Base-by-base conservation (phyloP, 1,284 basidiomycete genomes). In the Moesziomyces sp. region DNA sequence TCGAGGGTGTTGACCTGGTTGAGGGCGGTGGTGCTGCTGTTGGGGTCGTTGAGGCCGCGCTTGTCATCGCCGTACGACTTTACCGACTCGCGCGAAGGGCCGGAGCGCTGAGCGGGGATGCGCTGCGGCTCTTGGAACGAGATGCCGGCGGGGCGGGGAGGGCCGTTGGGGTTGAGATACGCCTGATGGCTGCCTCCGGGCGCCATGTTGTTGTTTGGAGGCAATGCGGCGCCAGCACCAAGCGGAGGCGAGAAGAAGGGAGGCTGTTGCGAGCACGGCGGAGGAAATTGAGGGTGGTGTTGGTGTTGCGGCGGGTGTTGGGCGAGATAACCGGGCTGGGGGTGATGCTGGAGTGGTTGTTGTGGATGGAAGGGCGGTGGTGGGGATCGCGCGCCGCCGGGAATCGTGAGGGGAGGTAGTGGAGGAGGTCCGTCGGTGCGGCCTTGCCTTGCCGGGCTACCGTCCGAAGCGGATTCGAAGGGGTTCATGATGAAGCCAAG, bases 101-200 rank as follows among this genome's bases (percentile, higher is more conserved):
- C 59, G 23, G 74, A 66, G 10, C 78, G 73, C 38, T 74, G 67
- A 16, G 55, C 45, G 13, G 59, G 64, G 1, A 56, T 49, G 28
- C 78, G 63, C 38, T 66, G 62, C 8, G 70, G 76, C 35, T 77
- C 76, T 49, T 78, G 78, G 53, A 80, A 80, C n/a, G 78, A 80
- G 61, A 80, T 75, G 26, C 65, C 65, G 19, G 56, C 38, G 13
- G 58, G 58, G 13, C 71, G 63, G 7, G 52, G 16, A 26, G 59
- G 51, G 18, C 30, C 21, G 52, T n/a, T 57, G 42, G 47, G 9
- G 56, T n/a, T 57, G 42, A 52, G 14, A 52, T 72, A 64, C 1
- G 61, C 60, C 21, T 60, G 50, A 34, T 59, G 52, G 56, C 57
- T 60, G 48, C 64, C 53, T 18, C 56, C 53, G 13, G 56, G 56